phyloP scores from a whole-genome alignment of 75 land plant genomes.

The Cryptomeria japonica region DNA sequence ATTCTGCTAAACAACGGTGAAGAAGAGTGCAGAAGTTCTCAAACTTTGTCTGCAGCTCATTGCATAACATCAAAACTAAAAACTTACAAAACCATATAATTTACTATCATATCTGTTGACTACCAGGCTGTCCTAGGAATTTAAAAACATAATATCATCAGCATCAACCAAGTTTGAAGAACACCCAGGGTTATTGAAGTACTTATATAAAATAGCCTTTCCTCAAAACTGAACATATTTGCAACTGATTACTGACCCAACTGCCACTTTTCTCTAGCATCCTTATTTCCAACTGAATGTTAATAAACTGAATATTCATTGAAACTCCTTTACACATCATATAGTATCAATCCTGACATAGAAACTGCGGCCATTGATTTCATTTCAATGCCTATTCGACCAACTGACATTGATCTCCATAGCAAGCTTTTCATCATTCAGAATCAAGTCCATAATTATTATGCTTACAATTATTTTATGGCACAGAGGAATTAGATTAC shows the following conservation, averaged over 20 bases:
- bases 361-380: conserved; percentile 92
- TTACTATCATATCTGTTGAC: no score
- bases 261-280: conserved; percentile 90
- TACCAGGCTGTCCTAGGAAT: no score
- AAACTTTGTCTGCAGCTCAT: no score
- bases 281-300: conserved; percentile 66
- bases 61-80: no score
- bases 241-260: conserved; percentile 53
- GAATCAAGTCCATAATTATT: conserved; percentile 48
- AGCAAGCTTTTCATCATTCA: conserved; percentile 57
- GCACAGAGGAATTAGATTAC: conserved; percentile 89
- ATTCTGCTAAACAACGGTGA: no score
- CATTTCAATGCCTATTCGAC: conserved; percentile 96
- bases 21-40: no score
- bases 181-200: no score
- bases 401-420: conserved; percentile 86
- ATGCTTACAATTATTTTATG: conserved; percentile 73
- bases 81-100: no score
- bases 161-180: no score
- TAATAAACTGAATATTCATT: conserved; percentile 75
- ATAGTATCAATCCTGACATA: conserved; percentile 88
- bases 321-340: conserved; percentile 78
- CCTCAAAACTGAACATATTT: no score
- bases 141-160: no score
- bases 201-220: no score